These are phyloP conservation scores for Suillus americanus DNA, from an alignment of 768 basidiomycete genomes.

Conservation along the genomic window DNA sequence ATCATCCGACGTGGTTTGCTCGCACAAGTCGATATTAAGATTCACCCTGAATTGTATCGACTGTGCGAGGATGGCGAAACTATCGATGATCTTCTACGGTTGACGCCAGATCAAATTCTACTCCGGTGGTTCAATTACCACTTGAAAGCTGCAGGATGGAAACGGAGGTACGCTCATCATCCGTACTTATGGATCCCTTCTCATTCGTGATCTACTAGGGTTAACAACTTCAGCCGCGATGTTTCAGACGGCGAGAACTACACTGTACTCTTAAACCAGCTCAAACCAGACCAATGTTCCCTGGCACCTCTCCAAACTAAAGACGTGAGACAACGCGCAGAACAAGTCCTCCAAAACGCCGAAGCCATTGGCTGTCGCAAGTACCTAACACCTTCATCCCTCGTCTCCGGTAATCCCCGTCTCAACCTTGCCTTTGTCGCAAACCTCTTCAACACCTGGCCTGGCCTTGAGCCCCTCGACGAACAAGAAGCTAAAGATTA, in stretches of 20 bases:
- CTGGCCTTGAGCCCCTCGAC: constrained; percentile 91
- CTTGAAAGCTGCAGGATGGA: constrained; percentile 92
- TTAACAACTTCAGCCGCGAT: constrained; percentile 96
- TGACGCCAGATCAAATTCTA: constrained; percentile 97
- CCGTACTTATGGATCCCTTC: background rate
- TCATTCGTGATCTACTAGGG: constrained; percentile 46
- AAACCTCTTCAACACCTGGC: constrained; percentile 97
- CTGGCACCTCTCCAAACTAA: constrained; percentile 84
- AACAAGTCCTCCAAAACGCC: constrained; percentile 93
- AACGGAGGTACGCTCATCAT: constrained; percentile 56
- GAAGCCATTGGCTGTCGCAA: constrained; percentile 93
- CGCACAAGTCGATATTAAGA: constrained; percentile 95
- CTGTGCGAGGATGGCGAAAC: constrained; percentile 97
- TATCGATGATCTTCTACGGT: constrained; percentile 87
- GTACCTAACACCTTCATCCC: constrained; percentile 89
- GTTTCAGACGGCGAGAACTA: constrained; percentile 98
- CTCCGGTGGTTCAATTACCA: constrained; percentile 99
- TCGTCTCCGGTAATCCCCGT: constrained; percentile 93
- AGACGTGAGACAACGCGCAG: constrained; percentile 83
- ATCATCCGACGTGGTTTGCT: constrained; percentile 93
- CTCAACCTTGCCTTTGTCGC: constrained; percentile 98
- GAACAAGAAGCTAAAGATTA: constrained; percentile 92
- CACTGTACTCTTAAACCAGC: constrained; percentile 91
- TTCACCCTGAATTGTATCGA: constrained; percentile 95
- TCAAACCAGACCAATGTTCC: constrained; percentile 92